Percentiles rank a stretch among this genome's conserved stretches.
These are phyloP conservation scores for Fusarium pininemorale DNA, from an alignment of 2,329 filamentous ascomycete genomes.

Conservation along the genomic window DNA sequence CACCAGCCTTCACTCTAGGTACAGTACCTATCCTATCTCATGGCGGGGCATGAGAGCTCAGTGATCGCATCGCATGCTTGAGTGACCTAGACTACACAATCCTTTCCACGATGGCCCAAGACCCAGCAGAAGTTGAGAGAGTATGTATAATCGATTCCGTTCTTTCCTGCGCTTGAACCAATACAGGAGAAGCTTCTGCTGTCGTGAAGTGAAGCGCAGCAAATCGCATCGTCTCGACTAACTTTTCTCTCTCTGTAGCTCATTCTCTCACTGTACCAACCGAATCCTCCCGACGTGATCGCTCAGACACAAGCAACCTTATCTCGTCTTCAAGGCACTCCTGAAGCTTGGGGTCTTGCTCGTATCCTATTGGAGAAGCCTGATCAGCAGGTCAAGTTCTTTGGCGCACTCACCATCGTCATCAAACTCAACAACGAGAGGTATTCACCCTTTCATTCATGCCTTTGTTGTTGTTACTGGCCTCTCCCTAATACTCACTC, in stretches of 20 bases:
- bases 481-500: not conserved
- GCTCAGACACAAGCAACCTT: slow-evolving; percentile 74
- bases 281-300: slow-evolving; percentile 59
- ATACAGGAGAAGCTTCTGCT: not conserved
- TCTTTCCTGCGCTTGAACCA: not conserved
- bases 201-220: not conserved
- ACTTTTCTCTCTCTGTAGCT: slow-evolving; percentile 46
- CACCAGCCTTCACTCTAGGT: not conserved
- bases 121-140: not conserved
- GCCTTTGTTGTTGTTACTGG: no score
- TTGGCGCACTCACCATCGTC: slow-evolving; percentile 90
- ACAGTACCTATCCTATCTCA: no score
- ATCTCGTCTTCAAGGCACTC: slow-evolving; percentile 79
- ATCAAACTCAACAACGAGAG: slow-evolving; percentile 95
- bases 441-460: slow-evolving; percentile 54
- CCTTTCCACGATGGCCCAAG: not conserved
- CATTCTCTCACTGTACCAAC: slow-evolving; percentile 63
- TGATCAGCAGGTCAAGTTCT: slow-evolving; percentile 85
- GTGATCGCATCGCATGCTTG: not conserved
- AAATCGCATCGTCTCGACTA: slow-evolving; percentile 8
- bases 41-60: not conserved
- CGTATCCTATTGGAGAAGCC: slow-evolving; percentile 75
- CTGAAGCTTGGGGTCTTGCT: slow-evolving; percentile 86
- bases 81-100: not conserved
- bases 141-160: not conserved